phyloP scores from a whole-genome alignment of 768 basidiomycete genomes.

The Naganishia friedmannii region DNA sequence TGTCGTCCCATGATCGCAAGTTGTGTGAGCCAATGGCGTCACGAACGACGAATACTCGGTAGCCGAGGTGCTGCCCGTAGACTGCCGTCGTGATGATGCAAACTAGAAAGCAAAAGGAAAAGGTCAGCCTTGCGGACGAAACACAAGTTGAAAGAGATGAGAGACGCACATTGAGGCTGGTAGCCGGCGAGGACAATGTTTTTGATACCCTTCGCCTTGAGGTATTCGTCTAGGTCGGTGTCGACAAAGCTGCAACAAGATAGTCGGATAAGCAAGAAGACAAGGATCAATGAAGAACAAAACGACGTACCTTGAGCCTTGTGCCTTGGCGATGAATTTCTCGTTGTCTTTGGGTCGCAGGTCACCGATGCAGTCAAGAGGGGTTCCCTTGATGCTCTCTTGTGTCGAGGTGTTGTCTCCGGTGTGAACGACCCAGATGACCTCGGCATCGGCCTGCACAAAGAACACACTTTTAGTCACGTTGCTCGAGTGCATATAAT shows the following conservation, averaged over 20 bases:
- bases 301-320: constrained; percentile 5
- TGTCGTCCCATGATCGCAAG: constrained; percentile 18
- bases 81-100: constrained; percentile 22
- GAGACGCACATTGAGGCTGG: constrained; percentile 19
- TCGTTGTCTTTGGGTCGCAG: background rate
- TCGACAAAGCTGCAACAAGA: background rate
- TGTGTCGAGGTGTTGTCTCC: constrained; percentile 13
- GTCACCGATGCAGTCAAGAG: constrained; percentile 7
- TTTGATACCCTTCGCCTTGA: constrained; percentile 13
- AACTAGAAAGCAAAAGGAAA: background rate
- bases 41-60: constrained; percentile 18
- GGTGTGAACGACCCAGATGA: constrained; percentile 8
- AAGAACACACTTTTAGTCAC: background rate
- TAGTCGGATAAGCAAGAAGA: background rate
- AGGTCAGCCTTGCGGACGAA: background rate
- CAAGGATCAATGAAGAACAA: background rate
- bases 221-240: constrained; percentile 16
- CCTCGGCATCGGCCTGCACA: background rate
- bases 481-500: background rate
- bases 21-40: constrained; percentile 21
- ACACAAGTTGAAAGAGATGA: background rate
- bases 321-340: constrained; percentile 17
- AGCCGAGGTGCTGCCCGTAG: constrained; percentile 22
- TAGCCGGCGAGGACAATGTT: constrained; percentile 18
- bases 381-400: constrained; percentile 6